Percentiles rank a stretch among this genome's conserved stretches.
Conservation (phyloP, 306 rosid species). For the Myrica gale region DNA sequence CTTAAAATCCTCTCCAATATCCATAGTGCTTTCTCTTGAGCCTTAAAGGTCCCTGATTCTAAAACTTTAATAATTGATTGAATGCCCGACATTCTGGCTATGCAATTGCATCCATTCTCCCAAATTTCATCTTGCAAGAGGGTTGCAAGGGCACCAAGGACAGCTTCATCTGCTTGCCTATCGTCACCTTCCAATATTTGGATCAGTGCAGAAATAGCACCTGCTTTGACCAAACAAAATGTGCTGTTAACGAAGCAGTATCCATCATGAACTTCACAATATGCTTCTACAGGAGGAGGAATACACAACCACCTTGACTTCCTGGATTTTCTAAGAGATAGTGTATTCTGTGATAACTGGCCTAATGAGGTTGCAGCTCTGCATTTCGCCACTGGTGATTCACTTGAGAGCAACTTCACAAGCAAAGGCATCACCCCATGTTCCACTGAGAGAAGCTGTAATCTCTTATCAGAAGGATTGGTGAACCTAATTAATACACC, state of each 20-base stretch:
- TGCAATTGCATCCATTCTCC: constrained; percentile 67
- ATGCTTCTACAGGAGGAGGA: constrained; percentile 47
- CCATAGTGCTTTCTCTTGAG: constrained; percentile 80
- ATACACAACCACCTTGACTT: constrained; percentile 59
- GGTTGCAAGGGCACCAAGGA: constrained; percentile 64
- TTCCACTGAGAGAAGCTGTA: constrained; percentile 66
- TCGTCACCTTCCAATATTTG: constrained; percentile 61
- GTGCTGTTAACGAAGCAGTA: constrained; percentile 62
- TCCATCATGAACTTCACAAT: constrained; percentile 77
- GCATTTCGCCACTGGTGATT: constrained; percentile 51
- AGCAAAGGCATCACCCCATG: constrained; percentile 79
- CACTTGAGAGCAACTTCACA: constrained; percentile 60
- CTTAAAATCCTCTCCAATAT: constrained; percentile 77
- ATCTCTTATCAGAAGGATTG: constrained; percentile 63
- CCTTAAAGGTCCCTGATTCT: constrained; percentile 52
- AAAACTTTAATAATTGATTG: constrained; percentile 52
- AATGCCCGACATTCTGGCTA: constrained; percentile 59
- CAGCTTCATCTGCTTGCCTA: constrained; percentile 68
- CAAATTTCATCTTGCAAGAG: constrained; percentile 74
- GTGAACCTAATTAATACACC: constrained; percentile 67
- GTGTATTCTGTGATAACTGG: constrained; percentile 74
- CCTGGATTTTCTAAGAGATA: constrained; percentile 50
- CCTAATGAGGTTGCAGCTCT: constrained; percentile 78
- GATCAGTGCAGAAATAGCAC: constrained; percentile 60
- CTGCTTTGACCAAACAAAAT: constrained; percentile 78